phyloP scores from a whole-genome alignment of 225 moss, liverwort and hornwort genomes.

The Climacium dendroides region DNA sequence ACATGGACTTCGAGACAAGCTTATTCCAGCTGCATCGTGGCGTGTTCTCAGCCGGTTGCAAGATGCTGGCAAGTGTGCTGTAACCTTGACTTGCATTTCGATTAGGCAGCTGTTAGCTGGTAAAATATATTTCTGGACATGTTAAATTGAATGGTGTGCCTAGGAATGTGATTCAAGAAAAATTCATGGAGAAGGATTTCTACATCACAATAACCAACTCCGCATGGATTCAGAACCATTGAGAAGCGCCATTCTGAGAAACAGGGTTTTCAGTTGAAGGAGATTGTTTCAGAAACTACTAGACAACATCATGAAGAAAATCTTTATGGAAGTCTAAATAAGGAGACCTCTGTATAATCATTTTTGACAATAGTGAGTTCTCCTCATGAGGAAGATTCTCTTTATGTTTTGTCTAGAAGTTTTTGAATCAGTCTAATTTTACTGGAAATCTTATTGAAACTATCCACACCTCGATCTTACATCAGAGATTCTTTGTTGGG shows the following conservation, averaged over 20 bases:
- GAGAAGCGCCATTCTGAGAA: neutral
- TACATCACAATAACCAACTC: neutral
- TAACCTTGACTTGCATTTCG: neutral
- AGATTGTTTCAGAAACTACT: neutral
- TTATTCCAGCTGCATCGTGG: constrained; percentile 80
- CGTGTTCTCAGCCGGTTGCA: constrained; percentile 64
- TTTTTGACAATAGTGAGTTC: neutral
- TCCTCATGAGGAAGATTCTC: neutral
- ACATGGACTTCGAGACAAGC: constrained; percentile 64
- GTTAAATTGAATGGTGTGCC: neutral
- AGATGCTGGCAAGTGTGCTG: constrained; percentile 33
- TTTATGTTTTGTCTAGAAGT: neutral
- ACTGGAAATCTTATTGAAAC: neutral
- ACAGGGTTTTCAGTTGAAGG: neutral
- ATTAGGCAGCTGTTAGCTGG: neutral
- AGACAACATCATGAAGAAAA: neutral
- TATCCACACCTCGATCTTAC: neutral
- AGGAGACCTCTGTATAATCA: neutral
- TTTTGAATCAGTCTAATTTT: neutral
- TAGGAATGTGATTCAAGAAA: neutral
- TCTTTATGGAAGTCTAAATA: neutral
- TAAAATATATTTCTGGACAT: neutral
- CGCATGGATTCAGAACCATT: neutral
- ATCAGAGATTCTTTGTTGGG: neutral
- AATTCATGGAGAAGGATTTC: neutral